phyloP scores from a whole-genome alignment of 1,284 basidiomycete species.

The Apiotrichum laibachii region DNA sequence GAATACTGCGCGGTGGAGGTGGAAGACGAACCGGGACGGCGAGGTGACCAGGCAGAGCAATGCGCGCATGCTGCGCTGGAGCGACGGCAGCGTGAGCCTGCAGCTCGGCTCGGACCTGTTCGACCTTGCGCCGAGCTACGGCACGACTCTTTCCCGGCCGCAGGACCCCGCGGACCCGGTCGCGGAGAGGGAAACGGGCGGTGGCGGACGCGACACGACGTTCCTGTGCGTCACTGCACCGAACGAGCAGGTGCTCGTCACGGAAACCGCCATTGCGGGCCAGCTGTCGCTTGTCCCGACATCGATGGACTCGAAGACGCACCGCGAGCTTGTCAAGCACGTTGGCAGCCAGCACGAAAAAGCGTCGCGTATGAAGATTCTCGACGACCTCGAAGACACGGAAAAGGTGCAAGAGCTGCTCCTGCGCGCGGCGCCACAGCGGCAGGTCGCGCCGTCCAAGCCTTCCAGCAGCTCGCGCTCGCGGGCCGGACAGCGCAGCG shows the following conservation, averaged over 20 bases:
- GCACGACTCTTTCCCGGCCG: conserved; percentile 30
- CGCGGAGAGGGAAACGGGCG: neutral
- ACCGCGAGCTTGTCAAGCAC: conserved; percentile 45
- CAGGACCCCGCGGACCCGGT: conserved; percentile 4
- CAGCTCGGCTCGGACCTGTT: conserved; percentile 49
- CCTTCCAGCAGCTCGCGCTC: conserved; percentile 3
- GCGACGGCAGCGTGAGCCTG: conserved; percentile 48
- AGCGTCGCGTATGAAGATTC: conserved; percentile 43
- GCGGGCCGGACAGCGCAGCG: conserved; percentile 1
- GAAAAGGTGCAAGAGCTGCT: conserved; percentile 31
- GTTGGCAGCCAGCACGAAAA: conserved; percentile 47
- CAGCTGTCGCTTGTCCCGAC: conserved; percentile 43
- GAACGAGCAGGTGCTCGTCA: conserved; percentile 37
- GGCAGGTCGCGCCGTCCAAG: conserved; percentile 12
- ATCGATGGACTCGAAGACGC: conserved; percentile 42
- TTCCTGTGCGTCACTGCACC: conserved; percentile 35
- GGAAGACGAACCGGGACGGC: conserved; percentile 41
- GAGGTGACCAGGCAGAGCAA: conserved; percentile 41
- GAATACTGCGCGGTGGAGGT: conserved; percentile 51
- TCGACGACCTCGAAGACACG: conserved; percentile 38
- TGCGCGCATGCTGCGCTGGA: conserved; percentile 49
- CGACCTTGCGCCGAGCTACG: conserved; percentile 45
- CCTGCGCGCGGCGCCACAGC: conserved; percentile 24
- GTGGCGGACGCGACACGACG: conserved; percentile 21
- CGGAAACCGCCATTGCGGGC: conserved; percentile 42